phyloP scores from a whole-genome alignment of 192 early-diverging fungal genomes.

The Pilaira anomala region DNA sequence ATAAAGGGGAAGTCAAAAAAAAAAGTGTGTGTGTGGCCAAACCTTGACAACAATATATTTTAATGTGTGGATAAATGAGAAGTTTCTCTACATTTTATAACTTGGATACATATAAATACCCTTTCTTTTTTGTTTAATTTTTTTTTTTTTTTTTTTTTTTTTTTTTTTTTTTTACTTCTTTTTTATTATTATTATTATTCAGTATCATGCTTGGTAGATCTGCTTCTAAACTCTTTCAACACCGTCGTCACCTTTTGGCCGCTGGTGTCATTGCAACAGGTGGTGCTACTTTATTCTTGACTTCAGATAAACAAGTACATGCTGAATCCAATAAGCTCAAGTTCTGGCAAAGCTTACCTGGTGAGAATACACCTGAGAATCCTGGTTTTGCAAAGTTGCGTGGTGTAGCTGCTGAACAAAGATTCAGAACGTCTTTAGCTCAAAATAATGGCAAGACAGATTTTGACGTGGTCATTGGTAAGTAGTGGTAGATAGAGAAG shows the following conservation, averaged over 20 bases:
- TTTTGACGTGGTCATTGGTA: constrained; percentile 16
- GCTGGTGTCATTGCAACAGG: background rate
- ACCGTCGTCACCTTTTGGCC: background rate
- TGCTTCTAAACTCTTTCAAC: constrained; percentile 3
- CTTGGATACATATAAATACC: too few relatives aligned
- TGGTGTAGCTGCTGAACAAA: constrained; percentile 18
- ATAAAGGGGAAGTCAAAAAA: too few relatives aligned
- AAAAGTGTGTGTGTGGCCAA: too few relatives aligned
- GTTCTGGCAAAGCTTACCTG: constrained; percentile 17
- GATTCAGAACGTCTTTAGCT: constrained; percentile 14
- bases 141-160: background rate
- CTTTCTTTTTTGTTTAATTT: too few relatives aligned
- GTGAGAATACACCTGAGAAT: constrained; percentile 18
- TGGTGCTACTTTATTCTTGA: constrained; percentile 1
- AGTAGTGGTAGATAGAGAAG: background rate
- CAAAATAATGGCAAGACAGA: constrained; percentile 7
- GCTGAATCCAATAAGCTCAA: constrained; percentile 19
- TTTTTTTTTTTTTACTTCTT: background rate
- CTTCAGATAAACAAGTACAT: constrained; percentile 2
- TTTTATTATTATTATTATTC: too few relatives aligned
- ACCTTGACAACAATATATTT: too few relatives aligned
- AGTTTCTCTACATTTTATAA: constrained; percentile 2
- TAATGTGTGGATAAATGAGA: background rate
- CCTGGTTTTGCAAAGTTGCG: constrained; percentile 13
- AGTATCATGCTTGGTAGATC: constrained; percentile 12